phyloP scores from a whole-genome alignment of 164 flowering plant genomes.

The Litsea cubeba region DNA sequence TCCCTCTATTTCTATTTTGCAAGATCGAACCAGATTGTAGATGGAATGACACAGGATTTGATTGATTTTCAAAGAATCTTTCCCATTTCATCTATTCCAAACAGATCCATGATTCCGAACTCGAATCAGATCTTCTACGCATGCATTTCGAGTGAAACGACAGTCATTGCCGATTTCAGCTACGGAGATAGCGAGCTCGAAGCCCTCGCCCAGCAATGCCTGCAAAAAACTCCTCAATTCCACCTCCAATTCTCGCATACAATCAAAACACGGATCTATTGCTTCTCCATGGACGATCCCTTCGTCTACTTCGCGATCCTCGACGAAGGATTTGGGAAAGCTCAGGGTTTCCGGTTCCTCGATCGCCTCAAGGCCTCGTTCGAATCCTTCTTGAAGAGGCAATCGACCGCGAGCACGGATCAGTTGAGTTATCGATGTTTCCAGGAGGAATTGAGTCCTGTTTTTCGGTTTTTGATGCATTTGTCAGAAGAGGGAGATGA shows the following conservation, averaged over 20 bases:
- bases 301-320: constrained; percentile 22
- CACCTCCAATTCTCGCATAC: constrained; percentile 24
- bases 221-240: constrained; percentile 15
- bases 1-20: too few species aligned
- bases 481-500: constrained; percentile 13
- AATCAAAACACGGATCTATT: constrained; percentile 11
- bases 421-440: constrained; percentile 10
- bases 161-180: constrained; percentile 20
- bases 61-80: not conserved
- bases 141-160: constrained; percentile 18
- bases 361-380: constrained; percentile 19
- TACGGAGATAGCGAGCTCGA: constrained; percentile 16
- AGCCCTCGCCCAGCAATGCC: constrained; percentile 19
- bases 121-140: constrained; percentile 18
- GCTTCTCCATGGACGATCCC: constrained; percentile 24
- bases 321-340: constrained; percentile 13
- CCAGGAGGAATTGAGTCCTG: constrained; percentile 19
- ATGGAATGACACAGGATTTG: not conserved
- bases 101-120: not conserved
- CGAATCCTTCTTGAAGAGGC: constrained; percentile 6
- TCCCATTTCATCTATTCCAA: too few species aligned
- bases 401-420: not conserved
- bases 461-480: constrained; percentile 15
- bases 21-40: too few species aligned
- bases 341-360: constrained; percentile 15